Conservation (phyloP, 2,329 filamentous ascomycete species). For the Davidsoniella virescens region DNA sequence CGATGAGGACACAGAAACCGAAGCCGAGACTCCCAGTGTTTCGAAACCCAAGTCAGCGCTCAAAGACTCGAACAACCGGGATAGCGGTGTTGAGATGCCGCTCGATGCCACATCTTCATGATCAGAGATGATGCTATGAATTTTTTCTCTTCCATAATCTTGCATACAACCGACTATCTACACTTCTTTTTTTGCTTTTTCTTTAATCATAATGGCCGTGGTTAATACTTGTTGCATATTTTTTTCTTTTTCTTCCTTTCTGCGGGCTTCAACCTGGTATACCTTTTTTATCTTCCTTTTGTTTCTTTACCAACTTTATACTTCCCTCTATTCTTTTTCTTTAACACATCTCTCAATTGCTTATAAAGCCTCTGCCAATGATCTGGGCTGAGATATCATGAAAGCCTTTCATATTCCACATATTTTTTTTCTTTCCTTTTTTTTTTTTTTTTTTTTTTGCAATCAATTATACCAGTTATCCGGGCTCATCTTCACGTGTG, state of each 20-base stretch:
- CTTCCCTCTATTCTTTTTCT: background rate
- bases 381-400: background rate
- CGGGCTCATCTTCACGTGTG: conserved; percentile 9
- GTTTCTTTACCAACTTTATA: background rate
- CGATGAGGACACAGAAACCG: conserved; percentile 16
- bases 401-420: background rate
- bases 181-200: background rate
- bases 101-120: background rate
- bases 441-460: conserved; percentile 4
- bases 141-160: background rate
- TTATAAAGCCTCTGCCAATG: background rate
- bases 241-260: background rate
- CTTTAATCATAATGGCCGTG: background rate
- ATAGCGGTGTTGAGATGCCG: conserved; percentile 8
- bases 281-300: background rate
- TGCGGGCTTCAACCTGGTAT: background rate
- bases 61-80: background rate
- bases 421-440: conserved; percentile 9
- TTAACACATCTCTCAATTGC: background rate
- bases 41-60: background rate
- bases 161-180: background rate
- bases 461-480: conserved; percentile 16
- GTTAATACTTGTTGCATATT: background rate
- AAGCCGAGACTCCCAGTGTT: conserved; percentile 3
- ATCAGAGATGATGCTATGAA: conserved; percentile 2